A percentile compares a stretch with the other conserved stretches of the same genome.
Evolutionary conservation across 2,329 filamentous ascomycete species (phyloP).

Genomic region (Torrubiella hemipterigena): DNA sequence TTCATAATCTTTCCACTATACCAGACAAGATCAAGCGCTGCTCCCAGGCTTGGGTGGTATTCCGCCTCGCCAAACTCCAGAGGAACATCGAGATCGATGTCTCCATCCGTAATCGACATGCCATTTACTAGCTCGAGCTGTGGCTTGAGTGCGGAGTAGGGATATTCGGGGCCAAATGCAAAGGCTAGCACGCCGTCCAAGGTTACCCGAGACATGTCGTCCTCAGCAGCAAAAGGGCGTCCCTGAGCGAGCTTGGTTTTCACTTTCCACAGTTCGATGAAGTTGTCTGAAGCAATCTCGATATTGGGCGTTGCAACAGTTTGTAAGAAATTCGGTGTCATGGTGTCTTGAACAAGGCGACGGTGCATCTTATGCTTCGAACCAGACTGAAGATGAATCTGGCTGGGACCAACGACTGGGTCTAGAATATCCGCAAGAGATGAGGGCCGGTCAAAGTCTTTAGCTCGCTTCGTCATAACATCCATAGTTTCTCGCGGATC

Average conservation of each 20-base stretch:
- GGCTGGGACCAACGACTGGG: slow-evolving; percentile 19
- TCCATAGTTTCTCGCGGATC: slow-evolving; percentile 29
- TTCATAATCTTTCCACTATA: too few relatives aligned
- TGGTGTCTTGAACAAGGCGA: slow-evolving; percentile 23
- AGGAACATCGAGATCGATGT: too few relatives aligned
- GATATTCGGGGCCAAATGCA: slow-evolving; percentile 13
- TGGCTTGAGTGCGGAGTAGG: slow-evolving; percentile 1
- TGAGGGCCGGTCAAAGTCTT: slow-evolving; percentile 30
- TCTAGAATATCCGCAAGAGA: slow-evolving; percentile 18
- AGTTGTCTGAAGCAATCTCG: slow-evolving; percentile 15
- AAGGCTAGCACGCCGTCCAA: slow-evolving; percentile 19
- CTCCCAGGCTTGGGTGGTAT: too few relatives aligned
- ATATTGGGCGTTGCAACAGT: slow-evolving; percentile 16
- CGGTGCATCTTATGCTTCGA: slow-evolving; percentile 19
- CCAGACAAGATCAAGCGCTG: too few relatives aligned
- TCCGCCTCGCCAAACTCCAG: too few relatives aligned
- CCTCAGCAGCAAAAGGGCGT: slow-evolving; percentile 10
- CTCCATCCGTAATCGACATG: too few relatives aligned
- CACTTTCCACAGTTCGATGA: slow-evolving; percentile 21
- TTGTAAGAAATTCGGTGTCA: slow-evolving; percentile 22
- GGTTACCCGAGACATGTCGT: slow-evolving; percentile 16
- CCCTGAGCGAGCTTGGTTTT: slow-evolving; percentile 18
- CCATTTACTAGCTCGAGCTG: not conserved
- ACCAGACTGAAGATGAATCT: slow-evolving; percentile 18
- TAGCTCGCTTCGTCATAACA: slow-evolving; percentile 26